Conservation (phyloP, 768 basidiomycete genomes). For the Rhodotorula paludigena region DNA sequence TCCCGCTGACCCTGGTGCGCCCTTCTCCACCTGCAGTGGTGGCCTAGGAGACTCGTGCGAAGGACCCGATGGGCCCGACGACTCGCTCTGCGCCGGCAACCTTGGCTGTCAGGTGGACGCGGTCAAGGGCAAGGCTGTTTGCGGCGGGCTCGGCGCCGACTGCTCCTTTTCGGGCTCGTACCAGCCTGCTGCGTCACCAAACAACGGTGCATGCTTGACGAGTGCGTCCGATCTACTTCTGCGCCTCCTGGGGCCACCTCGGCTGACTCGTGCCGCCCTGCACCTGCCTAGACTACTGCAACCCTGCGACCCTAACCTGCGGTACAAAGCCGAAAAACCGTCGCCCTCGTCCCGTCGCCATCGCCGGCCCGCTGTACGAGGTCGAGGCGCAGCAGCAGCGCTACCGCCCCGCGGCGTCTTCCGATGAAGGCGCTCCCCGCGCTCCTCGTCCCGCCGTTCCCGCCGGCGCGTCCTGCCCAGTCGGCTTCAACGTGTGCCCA, state of each 20-base stretch:
- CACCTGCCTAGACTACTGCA: not conserved
- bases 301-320: not conserved
- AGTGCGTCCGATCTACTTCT: not conserved
- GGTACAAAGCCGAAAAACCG: not conserved
- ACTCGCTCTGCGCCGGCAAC: conserved; percentile 25
- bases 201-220: conserved; percentile 15
- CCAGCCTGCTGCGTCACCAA: conserved; percentile 15
- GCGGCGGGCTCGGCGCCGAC: conserved; percentile 24
- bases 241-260: not conserved
- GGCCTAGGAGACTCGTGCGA: conserved; percentile 28
- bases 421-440: not conserved
- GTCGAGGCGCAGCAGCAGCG: not conserved
- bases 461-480: conserved; percentile 18
- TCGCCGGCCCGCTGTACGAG: not conserved
- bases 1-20: not conserved
- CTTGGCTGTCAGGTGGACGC: conserved; percentile 20
- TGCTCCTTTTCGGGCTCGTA: conserved; percentile 22
- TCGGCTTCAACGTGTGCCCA: conserved; percentile 24
- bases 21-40: not conserved
- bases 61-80: conserved; percentile 24
- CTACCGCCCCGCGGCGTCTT: not conserved
- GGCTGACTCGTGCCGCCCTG: not conserved
- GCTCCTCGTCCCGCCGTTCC: conserved; percentile 2
- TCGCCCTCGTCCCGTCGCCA: not conserved
- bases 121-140: not conserved